phyloP scores from a whole-genome alignment of 176 grass and related monocot genomes.

The Elymus sibiricus region DNA sequence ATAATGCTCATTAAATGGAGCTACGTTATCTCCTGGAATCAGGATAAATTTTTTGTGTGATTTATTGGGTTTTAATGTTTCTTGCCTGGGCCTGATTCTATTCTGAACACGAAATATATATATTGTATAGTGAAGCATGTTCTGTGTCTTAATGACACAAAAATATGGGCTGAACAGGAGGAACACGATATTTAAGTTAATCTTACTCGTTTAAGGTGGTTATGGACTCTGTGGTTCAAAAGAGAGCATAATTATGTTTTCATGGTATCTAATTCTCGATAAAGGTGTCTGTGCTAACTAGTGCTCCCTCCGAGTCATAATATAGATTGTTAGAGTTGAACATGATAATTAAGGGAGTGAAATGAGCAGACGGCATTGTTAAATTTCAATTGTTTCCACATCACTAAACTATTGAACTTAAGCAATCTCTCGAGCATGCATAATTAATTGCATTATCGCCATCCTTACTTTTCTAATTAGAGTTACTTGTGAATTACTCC shows the following conservation, averaged over 20 bases:
- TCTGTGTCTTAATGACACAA: background rate
- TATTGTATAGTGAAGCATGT: background rate
- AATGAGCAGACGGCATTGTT: background rate
- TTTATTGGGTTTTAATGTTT: background rate
- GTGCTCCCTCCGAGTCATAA: background rate
- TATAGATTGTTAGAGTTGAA: background rate
- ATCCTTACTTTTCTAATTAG: background rate
- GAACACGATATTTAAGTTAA: background rate
- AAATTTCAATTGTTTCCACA: background rate
- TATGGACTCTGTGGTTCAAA: background rate
- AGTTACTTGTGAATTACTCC: background rate
- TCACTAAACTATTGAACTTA: background rate
- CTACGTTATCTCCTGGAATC: background rate
- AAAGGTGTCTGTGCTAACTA: background rate
- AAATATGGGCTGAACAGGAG: background rate
- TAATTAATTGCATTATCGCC: background rate
- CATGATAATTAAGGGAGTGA: slow-evolving; percentile 1
- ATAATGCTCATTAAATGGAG: background rate
- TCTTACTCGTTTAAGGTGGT: background rate
- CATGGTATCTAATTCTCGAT: background rate
- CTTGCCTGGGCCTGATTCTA: background rate
- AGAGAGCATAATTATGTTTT: background rate
- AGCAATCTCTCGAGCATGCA: background rate
- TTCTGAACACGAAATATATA: background rate
- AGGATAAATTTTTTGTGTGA: background rate